Percentiles rank a stretch among this genome's conserved stretches.
phyloP scores from a whole-genome alignment of 1,284 basidiomycete genomes.

The Inonotus obliquus region DNA sequence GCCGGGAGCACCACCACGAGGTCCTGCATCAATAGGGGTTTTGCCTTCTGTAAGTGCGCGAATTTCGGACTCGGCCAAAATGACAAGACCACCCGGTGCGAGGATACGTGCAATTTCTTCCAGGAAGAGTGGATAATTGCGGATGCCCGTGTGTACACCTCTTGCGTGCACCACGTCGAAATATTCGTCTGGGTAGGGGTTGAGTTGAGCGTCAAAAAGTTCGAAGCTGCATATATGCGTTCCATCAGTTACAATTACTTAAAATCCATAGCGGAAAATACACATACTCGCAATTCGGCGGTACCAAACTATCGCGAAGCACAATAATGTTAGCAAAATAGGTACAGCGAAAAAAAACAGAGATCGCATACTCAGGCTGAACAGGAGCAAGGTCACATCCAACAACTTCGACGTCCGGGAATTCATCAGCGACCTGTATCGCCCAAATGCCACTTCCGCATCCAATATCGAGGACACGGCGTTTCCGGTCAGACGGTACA shows the following conservation, averaged over 20 bases:
- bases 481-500: conserved; percentile 27
- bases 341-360: conserved; percentile 3
- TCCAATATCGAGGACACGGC: conserved; percentile 58
- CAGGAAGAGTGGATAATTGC: conserved; percentile 53
- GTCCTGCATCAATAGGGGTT: conserved; percentile 32
- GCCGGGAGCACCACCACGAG: conserved; percentile 40
- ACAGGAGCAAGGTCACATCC: conserved; percentile 67
- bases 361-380: conserved; percentile 49
- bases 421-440: conserved; percentile 65
- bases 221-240: conserved; percentile 46
- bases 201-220: conserved; percentile 50
- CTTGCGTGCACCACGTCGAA: conserved; percentile 67
- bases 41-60: conserved; percentile 44
- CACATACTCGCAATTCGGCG: conserved; percentile 61
- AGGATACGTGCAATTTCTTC: conserved; percentile 57
- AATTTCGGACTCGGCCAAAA: conserved; percentile 56
- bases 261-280: neutral
- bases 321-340: conserved; percentile 18
- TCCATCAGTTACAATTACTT: neutral
- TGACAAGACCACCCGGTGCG: conserved; percentile 63
- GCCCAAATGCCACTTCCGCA: conserved; percentile 62
- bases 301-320: conserved; percentile 43
- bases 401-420: conserved; percentile 57
- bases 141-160: conserved; percentile 58
- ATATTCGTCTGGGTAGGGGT: conserved; percentile 56